These are phyloP conservation scores for Xylaria sp. DNA, from an alignment of 2,329 filamentous ascomycete species.

Conservation along the genomic window DNA sequence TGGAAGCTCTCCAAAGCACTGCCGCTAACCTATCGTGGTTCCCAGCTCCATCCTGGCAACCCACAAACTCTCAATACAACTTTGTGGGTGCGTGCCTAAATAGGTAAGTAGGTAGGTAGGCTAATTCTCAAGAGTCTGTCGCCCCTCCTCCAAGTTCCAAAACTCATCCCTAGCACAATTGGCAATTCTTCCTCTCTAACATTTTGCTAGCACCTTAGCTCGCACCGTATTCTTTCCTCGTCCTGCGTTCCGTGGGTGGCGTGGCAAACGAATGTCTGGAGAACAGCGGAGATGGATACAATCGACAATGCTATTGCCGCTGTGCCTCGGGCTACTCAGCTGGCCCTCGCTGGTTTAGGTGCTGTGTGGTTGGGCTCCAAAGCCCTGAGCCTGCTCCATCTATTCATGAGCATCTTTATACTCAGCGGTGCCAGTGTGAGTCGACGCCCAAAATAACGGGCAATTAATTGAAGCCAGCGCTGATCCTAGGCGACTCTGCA, in stretches of 20 bases:
- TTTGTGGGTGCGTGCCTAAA: too few species aligned
- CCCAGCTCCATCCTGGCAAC: too few species aligned
- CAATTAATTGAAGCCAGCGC: neutral
- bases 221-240: neutral
- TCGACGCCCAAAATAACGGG: neutral
- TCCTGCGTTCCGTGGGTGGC: neutral
- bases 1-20: too few species aligned
- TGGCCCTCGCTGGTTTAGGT: conserved; percentile 60
- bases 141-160: too few species aligned
- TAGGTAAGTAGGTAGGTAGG: too few species aligned
- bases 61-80: too few species aligned
- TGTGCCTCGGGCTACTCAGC: conserved; percentile 53
- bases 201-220: neutral
- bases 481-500: conserved; percentile 46
- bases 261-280: neutral
- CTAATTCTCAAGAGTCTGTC: too few species aligned
- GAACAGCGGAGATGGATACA: conserved; percentile 39
- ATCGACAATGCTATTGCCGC: conserved; percentile 43
- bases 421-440: conserved; percentile 67
- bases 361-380: conserved; percentile 63
- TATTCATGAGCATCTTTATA: conserved; percentile 72
- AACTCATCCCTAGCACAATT: neutral
- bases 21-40: too few species aligned
- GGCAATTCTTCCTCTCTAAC: neutral
- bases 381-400: conserved; percentile 62